Conservation (phyloP, 495 filamentous ascomycete genomes). For the Delitschia confertaspora region DNA sequence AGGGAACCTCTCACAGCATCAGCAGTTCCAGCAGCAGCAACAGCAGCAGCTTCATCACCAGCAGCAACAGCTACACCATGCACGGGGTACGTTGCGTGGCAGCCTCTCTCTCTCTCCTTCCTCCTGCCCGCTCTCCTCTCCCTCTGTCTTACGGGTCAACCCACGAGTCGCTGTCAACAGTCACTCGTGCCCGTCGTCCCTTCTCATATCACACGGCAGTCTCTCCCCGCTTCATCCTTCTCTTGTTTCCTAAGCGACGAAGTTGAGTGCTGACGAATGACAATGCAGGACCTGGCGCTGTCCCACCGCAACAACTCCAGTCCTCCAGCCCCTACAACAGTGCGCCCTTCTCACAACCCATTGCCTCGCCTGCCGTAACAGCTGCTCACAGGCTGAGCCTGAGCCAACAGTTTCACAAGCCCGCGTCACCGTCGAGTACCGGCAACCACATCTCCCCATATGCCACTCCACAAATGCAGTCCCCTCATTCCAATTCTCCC, state of each 20-base stretch:
- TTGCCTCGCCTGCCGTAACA: constrained; percentile 25
- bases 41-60: too few species aligned
- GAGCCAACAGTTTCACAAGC: constrained; percentile 23
- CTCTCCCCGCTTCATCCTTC: neutral
- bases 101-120: too few species aligned
- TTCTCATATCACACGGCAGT: neutral
- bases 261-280: constrained; percentile 9
- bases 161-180: too few species aligned
- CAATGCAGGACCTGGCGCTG: neutral
- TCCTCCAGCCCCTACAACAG: constrained; percentile 28
- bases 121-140: constrained; percentile 1
- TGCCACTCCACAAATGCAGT: constrained; percentile 16
- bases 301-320: constrained; percentile 20
- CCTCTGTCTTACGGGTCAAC: neutral
- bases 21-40: too few species aligned
- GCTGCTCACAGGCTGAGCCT: constrained; percentile 11
- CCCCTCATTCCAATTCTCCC: constrained; percentile 17
- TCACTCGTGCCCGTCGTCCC: neutral
- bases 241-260: neutral
- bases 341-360: constrained; percentile 29
- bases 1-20: constrained; percentile 23
- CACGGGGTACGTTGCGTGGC: constrained; percentile 23
- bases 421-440: constrained; percentile 15
- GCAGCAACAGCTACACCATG: constrained; percentile 29
- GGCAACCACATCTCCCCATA: constrained; percentile 19